Conservation (phyloP, 495 filamentous ascomycete species). For the Xylaria sp. region DNA sequence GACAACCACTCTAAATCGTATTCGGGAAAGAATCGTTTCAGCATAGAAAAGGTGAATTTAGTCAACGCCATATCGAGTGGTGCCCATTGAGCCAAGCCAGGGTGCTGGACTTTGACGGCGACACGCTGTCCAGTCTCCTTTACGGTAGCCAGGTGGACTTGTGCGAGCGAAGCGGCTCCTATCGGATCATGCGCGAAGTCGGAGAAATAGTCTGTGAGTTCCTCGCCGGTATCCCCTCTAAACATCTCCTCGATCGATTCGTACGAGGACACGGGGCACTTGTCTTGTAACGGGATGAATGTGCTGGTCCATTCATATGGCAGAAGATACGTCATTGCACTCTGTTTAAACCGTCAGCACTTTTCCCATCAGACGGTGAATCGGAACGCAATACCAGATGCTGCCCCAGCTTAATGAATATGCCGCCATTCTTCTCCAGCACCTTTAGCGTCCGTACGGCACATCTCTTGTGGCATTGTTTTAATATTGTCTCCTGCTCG, state of each 20-base stretch:
- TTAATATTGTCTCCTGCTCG: slow-evolving; percentile 70
- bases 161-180: slow-evolving; percentile 91
- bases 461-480: slow-evolving; percentile 90
- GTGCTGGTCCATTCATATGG: slow-evolving; percentile 94
- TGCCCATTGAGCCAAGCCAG: slow-evolving; percentile 87
- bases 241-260: slow-evolving; percentile 91
- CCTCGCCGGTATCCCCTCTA: slow-evolving; percentile 76
- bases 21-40: slow-evolving; percentile 94
- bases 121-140: slow-evolving; percentile 86
- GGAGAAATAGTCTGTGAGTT: slow-evolving; percentile 82
- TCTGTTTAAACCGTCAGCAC: slow-evolving; percentile 50
- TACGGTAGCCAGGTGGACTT: slow-evolving; percentile 90
- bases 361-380: not conserved
- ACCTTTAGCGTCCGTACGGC: slow-evolving; percentile 82
- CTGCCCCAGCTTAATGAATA: slow-evolving; percentile 98
- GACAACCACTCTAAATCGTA: slow-evolving; percentile 98
- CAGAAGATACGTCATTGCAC: slow-evolving; percentile 95
- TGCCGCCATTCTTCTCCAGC: slow-evolving; percentile 92
- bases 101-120: slow-evolving; percentile 98
- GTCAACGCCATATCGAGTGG: slow-evolving; percentile 88
- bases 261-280: slow-evolving; percentile 90
- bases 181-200: slow-evolving; percentile 81
- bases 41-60: slow-evolving; percentile 82
- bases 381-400: slow-evolving; percentile 67
- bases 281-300: slow-evolving; percentile 95